phyloP scores from a whole-genome alignment of 2,329 filamentous ascomycete genomes.

The Exophiala calicioides region DNA sequence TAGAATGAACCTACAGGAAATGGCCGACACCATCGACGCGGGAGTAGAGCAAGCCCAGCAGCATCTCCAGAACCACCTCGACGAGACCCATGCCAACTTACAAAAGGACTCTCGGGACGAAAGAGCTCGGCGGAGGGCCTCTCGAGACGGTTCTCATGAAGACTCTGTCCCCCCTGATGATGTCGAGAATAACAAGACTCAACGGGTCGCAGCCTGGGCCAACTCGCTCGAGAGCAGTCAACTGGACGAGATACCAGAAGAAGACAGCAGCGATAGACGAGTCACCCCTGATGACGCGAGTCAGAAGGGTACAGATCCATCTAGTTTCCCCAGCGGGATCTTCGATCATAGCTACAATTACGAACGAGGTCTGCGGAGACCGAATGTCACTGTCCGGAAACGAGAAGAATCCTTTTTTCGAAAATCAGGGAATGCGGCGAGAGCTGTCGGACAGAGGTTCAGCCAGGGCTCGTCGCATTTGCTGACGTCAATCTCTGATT shows the following conservation, averaged over 20 bases:
- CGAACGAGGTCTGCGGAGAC: slow-evolving; percentile 28
- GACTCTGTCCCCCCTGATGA: slow-evolving; percentile 23
- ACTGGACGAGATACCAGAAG: slow-evolving; percentile 28
- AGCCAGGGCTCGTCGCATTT: slow-evolving; percentile 5
- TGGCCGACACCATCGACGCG: slow-evolving; percentile 39
- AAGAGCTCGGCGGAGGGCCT: slow-evolving; percentile 31
- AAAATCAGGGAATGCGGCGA: slow-evolving; percentile 9
- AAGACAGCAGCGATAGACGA: slow-evolving; percentile 12
- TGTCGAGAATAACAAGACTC: slow-evolving; percentile 18
- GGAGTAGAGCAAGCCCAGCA: slow-evolving; percentile 33
- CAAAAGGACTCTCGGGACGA: slow-evolving; percentile 22
- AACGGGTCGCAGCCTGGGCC: slow-evolving; percentile 28
- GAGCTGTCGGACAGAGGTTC: not conserved
- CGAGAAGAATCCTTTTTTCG: slow-evolving; percentile 9
- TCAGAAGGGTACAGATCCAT: slow-evolving; percentile 27
- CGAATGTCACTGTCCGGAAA: slow-evolving; percentile 21
- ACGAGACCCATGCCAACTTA: slow-evolving; percentile 22
- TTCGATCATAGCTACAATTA: slow-evolving; percentile 33
- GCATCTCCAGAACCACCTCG: slow-evolving; percentile 24
- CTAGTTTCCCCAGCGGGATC: slow-evolving; percentile 31
- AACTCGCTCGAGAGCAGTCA: slow-evolving; percentile 23
- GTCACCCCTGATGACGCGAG: slow-evolving; percentile 18
- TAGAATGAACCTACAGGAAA: slow-evolving; percentile 35
- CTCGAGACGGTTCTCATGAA: slow-evolving; percentile 28
- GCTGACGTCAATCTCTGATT: slow-evolving; percentile 8